Conservation (phyloP, 2,329 filamentous ascomycete species). For the Alternaria novae-zelandiae region DNA sequence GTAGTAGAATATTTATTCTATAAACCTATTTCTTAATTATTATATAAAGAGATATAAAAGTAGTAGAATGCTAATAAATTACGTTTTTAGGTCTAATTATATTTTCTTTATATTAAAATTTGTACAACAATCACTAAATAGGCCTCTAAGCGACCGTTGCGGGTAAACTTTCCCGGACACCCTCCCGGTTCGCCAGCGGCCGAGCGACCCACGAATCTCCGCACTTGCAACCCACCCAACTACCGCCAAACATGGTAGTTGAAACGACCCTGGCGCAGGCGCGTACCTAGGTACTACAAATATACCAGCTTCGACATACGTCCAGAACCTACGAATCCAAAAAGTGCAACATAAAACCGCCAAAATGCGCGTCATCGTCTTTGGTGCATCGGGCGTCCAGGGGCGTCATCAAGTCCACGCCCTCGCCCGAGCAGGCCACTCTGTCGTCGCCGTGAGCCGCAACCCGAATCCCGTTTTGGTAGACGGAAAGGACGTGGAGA, state of each 20-base stretch:
- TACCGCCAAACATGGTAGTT: not conserved
- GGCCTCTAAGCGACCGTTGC: not conserved
- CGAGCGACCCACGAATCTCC: not conserved
- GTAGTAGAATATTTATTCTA: too few relatives aligned
- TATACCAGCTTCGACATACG: not conserved
- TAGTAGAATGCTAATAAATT: too few relatives aligned
- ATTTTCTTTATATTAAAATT: too few relatives aligned
- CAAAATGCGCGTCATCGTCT: slow-evolving; percentile 35
- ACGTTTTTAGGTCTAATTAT: too few relatives aligned
- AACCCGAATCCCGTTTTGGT: slow-evolving; percentile 24
- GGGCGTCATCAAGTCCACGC: slow-evolving; percentile 37
- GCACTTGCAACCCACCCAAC: not conserved
- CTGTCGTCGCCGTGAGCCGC: slow-evolving; percentile 36
- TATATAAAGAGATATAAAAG: too few relatives aligned
- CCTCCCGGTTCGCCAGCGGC: not conserved
- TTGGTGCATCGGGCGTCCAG: slow-evolving; percentile 40
- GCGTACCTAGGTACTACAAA: not conserved
- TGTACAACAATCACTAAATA: too few relatives aligned
- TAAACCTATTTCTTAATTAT: too few relatives aligned
- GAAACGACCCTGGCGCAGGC: not conserved
- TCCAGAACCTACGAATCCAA: not conserved
- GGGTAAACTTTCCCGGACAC: not conserved
- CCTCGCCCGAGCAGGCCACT: slow-evolving; percentile 31
- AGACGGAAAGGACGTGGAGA: slow-evolving; percentile 23
- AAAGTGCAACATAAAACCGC: not conserved